phyloP scores from a whole-genome alignment of 139 green algal species.

The Chlorella sp. region DNA sequence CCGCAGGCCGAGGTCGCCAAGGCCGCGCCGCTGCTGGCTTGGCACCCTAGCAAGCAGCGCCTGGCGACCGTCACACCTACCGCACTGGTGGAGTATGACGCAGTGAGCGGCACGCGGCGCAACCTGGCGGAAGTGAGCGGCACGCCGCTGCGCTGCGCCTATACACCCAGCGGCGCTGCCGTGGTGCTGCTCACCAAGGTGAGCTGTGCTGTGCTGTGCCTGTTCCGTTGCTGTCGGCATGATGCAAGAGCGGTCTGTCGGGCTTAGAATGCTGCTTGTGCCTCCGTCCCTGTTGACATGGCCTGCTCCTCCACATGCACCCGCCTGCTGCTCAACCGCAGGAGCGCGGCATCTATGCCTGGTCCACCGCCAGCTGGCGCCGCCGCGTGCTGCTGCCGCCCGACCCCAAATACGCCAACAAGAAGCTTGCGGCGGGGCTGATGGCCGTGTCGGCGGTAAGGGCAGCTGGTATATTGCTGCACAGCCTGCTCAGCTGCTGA shows the following conservation, averaged over 20 bases:
- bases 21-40: slow-evolving; percentile 17
- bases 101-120: slow-evolving; percentile 37
- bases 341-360: slow-evolving; percentile 43
- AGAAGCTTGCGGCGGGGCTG: slow-evolving; percentile 30
- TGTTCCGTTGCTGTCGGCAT: background rate
- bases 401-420: slow-evolving; percentile 36
- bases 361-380: slow-evolving; percentile 39
- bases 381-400: slow-evolving; percentile 28
- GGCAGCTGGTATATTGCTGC: too few relatives aligned
- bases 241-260: too few relatives aligned
- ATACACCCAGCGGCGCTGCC: slow-evolving; percentile 29
- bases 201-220: background rate
- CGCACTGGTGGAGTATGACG: slow-evolving; percentile 44
- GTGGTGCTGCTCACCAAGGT: slow-evolving; percentile 47
- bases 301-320: background rate
- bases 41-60: slow-evolving; percentile 20
- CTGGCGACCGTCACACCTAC: slow-evolving; percentile 22
- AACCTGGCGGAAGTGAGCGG: slow-evolving; percentile 39
- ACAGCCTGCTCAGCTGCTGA: too few relatives aligned
- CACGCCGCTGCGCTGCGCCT: slow-evolving; percentile 35
- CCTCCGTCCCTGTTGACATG: background rate
- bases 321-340: background rate
- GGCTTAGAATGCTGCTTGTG: too few relatives aligned
- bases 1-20: slow-evolving; percentile 6
- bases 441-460: slow-evolving; percentile 42